Evolutionary conservation across 768 basidiomycete species (phyloP), one percentile per base, ranked within the genome.

Genomic region (Suillus clintonianus): DNA sequence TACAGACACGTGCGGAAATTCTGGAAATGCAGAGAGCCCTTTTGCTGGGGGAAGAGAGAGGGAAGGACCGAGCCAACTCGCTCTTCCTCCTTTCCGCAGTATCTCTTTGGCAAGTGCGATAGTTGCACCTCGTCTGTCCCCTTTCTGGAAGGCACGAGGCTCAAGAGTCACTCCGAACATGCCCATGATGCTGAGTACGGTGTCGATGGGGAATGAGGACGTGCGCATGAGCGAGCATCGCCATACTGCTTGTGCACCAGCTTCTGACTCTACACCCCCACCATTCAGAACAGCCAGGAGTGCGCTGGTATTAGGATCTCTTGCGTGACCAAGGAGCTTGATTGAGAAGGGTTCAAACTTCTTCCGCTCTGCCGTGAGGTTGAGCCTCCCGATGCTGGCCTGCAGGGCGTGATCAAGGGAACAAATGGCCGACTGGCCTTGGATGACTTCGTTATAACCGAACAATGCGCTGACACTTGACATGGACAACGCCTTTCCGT

Each of bases 181-280:
- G 22, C 50, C 48, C 51, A 57, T 45, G 63, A 64, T 54, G 36
- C 63, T 64, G n/a, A 65, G 34, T 1, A 64, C 14, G 22, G 42
- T 56, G 24, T 45, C 39, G 1, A 45, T 39, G 8, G 62, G 48
- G 34, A 34, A 32, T 30, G 62, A 64, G 17, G 63, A 64, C 6
- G 62, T 64, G 30, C 48, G 63, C 36, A 63, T 36, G 34, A 37
- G 48, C 15, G 14, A 42, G 42, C 48, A 36, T 56, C 36, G 48
- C 36, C 62, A 64, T 8, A 63, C n/a, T 22, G 62, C 62, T 11
- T 64, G 47, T 8, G 32, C n/a, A 22, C n/a, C 19, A n/a, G 53
- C 53, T 10, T 47, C 47, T 24, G 47, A 24, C 11, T 54, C 6
- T 36, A 36, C 13, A 11, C 32, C 53, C 3, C 5, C 19, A n/a